phyloP scores from a whole-genome alignment of 1,284 basidiomycete genomes.

The Coriolopsis trogii region DNA sequence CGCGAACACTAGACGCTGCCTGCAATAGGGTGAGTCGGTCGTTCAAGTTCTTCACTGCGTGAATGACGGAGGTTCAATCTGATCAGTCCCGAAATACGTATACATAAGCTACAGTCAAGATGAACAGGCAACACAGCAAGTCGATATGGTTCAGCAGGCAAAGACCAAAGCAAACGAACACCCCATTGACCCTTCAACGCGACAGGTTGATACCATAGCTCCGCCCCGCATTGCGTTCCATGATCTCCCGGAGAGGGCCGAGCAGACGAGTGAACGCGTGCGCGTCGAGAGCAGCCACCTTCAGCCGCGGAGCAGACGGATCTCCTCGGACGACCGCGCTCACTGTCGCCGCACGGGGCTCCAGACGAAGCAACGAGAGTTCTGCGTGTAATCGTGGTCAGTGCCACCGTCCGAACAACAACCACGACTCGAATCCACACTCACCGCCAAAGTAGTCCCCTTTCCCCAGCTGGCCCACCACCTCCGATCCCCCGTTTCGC shows the following conservation, averaged over 20 bases:
- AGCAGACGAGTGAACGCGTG: constrained; percentile 94
- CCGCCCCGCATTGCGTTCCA: constrained; percentile 79
- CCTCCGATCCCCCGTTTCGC: constrained; percentile 59
- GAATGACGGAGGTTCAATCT: no score
- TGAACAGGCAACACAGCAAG: constrained; percentile 2
- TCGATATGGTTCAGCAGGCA: neutral
- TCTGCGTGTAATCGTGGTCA: constrained; percentile 46
- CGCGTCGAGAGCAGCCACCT: constrained; percentile 93
- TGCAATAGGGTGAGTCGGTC: no score
- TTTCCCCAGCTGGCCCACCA: constrained; percentile 78
- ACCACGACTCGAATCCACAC: constrained; percentile 32
- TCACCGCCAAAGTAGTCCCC: constrained; percentile 98
- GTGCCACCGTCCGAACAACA: neutral
- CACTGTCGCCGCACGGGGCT: constrained; percentile 92
- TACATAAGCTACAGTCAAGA: constrained; percentile 21
- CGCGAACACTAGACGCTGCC: no score
- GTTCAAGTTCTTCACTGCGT: no score
- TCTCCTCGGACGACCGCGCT: constrained; percentile 70
- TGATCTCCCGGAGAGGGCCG: constrained; percentile 87
- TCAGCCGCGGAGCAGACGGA: constrained; percentile 64
- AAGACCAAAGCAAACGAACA: constrained; percentile 5
- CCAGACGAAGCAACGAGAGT: constrained; percentile 81
- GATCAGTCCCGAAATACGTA: neutral
- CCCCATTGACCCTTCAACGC: constrained; percentile 17
- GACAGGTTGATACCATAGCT: constrained; percentile 44